Evolutionary conservation across 345 rosid species (phyloP).

Genomic region (Gossypium turneri): DNA sequence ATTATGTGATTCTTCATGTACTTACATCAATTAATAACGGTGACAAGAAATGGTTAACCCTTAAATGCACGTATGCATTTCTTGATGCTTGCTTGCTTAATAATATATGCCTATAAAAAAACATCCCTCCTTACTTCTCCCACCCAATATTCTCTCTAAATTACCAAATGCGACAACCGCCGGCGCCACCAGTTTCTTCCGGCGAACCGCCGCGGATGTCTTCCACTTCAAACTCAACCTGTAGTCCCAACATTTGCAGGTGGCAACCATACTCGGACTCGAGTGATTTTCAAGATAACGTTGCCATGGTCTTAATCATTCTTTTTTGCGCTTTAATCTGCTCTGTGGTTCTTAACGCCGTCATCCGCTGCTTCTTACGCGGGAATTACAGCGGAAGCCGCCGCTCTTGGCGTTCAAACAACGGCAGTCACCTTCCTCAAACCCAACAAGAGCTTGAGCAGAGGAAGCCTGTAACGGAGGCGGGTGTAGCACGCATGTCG

Average conservation of each 20-base stretch:
- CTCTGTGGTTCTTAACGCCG: conserved; percentile 50
- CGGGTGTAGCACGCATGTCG: conserved; percentile 14
- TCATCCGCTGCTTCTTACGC: conserved; percentile 63
- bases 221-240: conserved; percentile 27
- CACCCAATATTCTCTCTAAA: background rate
- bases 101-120: background rate
- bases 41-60: background rate
- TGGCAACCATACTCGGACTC: conserved; percentile 47
- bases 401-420: background rate
- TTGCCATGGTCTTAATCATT: conserved; percentile 40
- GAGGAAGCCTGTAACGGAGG: conserved; percentile 30
- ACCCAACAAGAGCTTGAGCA: conserved; percentile 18
- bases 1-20: no score
- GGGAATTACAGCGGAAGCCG: background rate
- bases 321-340: conserved; percentile 57
- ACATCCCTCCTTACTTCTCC: no score
- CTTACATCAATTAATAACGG: no score
- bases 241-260: conserved; percentile 32
- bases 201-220: conserved; percentile 20
- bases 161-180: conserved; percentile 12
- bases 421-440: conserved; percentile 2
- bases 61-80: conserved; percentile 3
- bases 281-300: conserved; percentile 49
- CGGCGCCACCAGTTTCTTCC: conserved; percentile 21
- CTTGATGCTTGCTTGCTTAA: background rate